Percentiles rank a stretch among this genome's conserved stretches.
Conservation (phyloP, 192 early-diverging fungal genomes). For the Podila clonocystis region DNA sequence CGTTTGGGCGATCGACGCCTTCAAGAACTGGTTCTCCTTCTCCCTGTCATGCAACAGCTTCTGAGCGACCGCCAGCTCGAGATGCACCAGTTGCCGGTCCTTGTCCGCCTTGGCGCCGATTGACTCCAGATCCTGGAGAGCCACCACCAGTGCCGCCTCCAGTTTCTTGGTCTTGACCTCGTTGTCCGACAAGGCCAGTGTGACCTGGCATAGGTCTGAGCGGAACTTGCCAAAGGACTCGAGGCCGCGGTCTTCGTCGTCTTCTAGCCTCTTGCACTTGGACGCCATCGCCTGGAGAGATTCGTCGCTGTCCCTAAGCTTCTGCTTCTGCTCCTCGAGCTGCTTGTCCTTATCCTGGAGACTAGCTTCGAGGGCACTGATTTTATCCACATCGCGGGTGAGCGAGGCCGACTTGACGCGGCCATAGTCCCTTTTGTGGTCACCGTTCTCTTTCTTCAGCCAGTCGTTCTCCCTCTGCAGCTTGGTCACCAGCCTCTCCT, state of each 20-base stretch:
- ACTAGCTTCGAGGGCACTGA: not conserved
- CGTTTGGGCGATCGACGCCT: not conserved
- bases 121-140: conserved; percentile 17
- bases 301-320: conserved; percentile 1
- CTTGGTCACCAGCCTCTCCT: not conserved
- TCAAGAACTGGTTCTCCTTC: conserved; percentile 26
- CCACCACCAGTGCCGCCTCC: conserved; percentile 7
- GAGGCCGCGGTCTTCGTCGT: not conserved
- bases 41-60: not conserved
- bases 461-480: not conserved
- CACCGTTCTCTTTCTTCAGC: not conserved
- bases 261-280: conserved; percentile 8
- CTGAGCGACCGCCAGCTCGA: not conserved
- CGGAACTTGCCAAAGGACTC: not conserved
- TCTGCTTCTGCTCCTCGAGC: not conserved
- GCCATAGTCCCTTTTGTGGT: no score
- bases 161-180: not conserved
- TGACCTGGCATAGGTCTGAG: not conserved
- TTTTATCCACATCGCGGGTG: conserved; percentile 1
- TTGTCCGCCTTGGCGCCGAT: not conserved
- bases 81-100: conserved; percentile 8
- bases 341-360: not conserved
- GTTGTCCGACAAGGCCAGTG: not conserved
- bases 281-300: not conserved
- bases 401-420: not conserved